These are phyloP conservation scores for Mycena albidolilacea DNA, from an alignment of 768 basidiomycete genomes.

Conservation along the genomic window DNA sequence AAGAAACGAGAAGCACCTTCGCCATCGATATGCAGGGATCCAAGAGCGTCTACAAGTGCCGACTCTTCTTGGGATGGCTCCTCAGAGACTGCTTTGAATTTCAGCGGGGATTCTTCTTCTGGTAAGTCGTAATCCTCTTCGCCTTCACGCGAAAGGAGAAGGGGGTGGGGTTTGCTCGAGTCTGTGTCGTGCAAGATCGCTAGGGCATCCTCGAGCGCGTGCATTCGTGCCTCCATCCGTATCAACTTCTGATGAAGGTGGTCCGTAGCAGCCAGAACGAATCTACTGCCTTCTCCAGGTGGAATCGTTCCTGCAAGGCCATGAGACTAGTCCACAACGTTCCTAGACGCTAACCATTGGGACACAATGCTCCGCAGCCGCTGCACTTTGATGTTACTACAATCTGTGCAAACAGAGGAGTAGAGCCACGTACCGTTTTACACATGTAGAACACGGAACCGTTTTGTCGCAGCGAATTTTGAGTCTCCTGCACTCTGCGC, in stretches of 20 bases:
- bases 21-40: slow-evolving; percentile 62
- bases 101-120: slow-evolving; percentile 46
- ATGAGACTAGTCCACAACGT: slow-evolving; percentile 1
- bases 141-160: slow-evolving; percentile 49
- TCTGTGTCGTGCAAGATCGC: slow-evolving; percentile 60
- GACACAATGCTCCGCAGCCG: slow-evolving; percentile 65
- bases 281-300: slow-evolving; percentile 70
- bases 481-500: slow-evolving; percentile 59
- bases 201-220: slow-evolving; percentile 68
- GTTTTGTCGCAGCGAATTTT: slow-evolving; percentile 50
- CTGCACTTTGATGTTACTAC: slow-evolving; percentile 12
- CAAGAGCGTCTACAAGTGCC: slow-evolving; percentile 53
- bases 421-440: slow-evolving; percentile 52
- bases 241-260: slow-evolving; percentile 64
- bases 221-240: slow-evolving; percentile 66
- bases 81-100: slow-evolving; percentile 45
- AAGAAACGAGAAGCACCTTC: slow-evolving; percentile 60
- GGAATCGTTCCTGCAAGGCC: slow-evolving; percentile 62
- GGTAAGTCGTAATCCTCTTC: slow-evolving; percentile 47
- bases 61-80: slow-evolving; percentile 43
- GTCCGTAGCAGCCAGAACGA: slow-evolving; percentile 67
- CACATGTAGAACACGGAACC: slow-evolving; percentile 64
- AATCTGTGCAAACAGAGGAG: not conserved
- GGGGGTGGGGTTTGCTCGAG: slow-evolving; percentile 58
- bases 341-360: slow-evolving; percentile 58